Conservation (phyloP, 2,329 filamentous ascomycete genomes). For the Fusarium robinianum region DNA sequence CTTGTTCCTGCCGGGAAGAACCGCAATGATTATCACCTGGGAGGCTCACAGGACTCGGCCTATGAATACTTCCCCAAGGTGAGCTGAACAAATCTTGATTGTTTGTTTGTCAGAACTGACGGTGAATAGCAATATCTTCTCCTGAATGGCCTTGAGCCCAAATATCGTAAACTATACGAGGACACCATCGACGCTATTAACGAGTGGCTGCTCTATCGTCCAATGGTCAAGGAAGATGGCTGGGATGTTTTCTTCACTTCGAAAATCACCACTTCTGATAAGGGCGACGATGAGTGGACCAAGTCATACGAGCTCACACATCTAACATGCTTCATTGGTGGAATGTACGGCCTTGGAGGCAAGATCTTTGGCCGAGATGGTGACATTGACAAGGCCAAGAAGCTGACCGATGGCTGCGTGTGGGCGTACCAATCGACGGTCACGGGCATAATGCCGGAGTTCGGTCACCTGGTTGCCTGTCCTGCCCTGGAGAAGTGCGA, state of each 20-base stretch:
- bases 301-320: constrained; percentile 66
- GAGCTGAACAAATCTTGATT: constrained; percentile 6
- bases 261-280: constrained; percentile 55
- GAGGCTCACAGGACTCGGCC: constrained; percentile 69
- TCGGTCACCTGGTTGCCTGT: constrained; percentile 52
- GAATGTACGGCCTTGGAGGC: constrained; percentile 69
- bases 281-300: constrained; percentile 44
- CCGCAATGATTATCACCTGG: constrained; percentile 63
- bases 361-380: constrained; percentile 63
- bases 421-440: constrained; percentile 68
- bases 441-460: constrained; percentile 69
- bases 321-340: constrained; percentile 70
- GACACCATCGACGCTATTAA: constrained; percentile 69
- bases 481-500: constrained; percentile 51
- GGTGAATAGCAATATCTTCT: constrained; percentile 67
- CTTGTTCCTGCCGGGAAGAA: constrained; percentile 54
- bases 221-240: constrained; percentile 68
- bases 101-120: constrained; percentile 25
- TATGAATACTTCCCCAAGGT: constrained; percentile 73
- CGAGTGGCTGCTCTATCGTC: constrained; percentile 75
- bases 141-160: constrained; percentile 72
- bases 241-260: constrained; percentile 77
- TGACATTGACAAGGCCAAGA: constrained; percentile 66
- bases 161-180: constrained; percentile 75
- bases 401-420: constrained; percentile 69